phyloP scores from a whole-genome alignment of 2,329 filamentous ascomycete species.

The Myriosclerotinia duriaeana region DNA sequence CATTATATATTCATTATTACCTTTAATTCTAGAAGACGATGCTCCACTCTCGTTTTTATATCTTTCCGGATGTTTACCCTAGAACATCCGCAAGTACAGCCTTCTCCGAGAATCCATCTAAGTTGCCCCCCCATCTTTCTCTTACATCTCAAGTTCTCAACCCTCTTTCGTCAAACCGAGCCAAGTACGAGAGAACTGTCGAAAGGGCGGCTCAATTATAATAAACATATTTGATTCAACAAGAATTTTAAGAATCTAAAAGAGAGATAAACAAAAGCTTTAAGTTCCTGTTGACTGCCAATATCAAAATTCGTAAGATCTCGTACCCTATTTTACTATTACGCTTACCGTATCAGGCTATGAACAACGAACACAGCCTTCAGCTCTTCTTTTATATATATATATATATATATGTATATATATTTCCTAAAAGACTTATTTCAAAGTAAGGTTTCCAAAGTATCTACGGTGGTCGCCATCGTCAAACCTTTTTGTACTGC shows the following conservation, averaged over 20 bases:
- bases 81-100: conserved; percentile 6
- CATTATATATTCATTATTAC: neutral
- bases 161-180: neutral
- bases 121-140: conserved; percentile 3
- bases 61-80: conserved; percentile 12
- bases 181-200: neutral
- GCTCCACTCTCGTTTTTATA: no score
- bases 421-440: neutral
- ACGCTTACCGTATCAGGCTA: conserved; percentile 23
- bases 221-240: conserved; percentile 10
- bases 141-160: neutral
- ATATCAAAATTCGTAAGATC: conserved; percentile 12
- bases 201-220: neutral
- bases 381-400: conserved; percentile 19
- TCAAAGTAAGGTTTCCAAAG: neutral
- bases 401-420: no score
- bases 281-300: conserved; percentile 5
- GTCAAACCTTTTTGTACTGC: conserved; percentile 1
- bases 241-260: neutral
- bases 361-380: conserved; percentile 19
- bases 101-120: conserved; percentile 3
- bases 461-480: neutral
- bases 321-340: conserved; percentile 11
- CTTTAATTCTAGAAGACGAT: no score
- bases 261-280: neutral